A percentile compares a stretch with the other conserved stretches of the same genome.
phyloP scores from a whole-genome alignment of 169 alveolate genomes.

The Theileria parva region DNA sequence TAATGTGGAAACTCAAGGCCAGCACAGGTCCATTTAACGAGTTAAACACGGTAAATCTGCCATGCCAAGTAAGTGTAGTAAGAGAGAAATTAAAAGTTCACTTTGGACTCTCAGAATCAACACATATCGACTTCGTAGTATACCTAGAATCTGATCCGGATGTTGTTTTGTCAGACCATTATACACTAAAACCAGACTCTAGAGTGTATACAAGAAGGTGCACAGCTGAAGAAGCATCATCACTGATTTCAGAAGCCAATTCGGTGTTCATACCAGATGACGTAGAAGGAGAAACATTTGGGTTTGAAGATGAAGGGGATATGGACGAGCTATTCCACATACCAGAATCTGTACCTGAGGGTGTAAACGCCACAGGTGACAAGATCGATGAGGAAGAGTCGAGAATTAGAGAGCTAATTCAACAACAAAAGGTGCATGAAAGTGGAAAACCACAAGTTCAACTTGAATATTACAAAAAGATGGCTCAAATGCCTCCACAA shows the following conservation, averaged over 20 bases:
- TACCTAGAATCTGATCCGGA: conserved; percentile 35
- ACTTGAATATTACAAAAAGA: background rate
- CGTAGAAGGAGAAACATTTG: background rate
- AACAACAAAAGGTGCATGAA: conserved; percentile 48
- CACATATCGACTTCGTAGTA: conserved; percentile 50
- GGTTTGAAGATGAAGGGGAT: conserved; percentile 2
- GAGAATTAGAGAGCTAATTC: conserved; percentile 36
- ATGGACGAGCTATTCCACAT: background rate
- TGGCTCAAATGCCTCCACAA: background rate
- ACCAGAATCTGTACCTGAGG: background rate
- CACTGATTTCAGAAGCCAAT: conserved; percentile 41
- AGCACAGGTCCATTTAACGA: conserved; percentile 43
- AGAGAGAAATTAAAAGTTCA: conserved; percentile 50
- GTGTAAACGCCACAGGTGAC: background rate
- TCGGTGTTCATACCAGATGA: background rate
- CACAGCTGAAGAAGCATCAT: conserved; percentile 48
- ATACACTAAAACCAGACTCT: conserved; percentile 21
- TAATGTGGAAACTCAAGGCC: conserved; percentile 67
- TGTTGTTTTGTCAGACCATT: conserved; percentile 41
- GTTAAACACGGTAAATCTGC: conserved; percentile 15
- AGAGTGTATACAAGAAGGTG: conserved; percentile 39
- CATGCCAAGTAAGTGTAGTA: conserved; percentile 45
- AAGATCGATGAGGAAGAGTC: conserved; percentile 46
- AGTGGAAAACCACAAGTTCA: conserved; percentile 13
- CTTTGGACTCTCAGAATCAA: conserved; percentile 56